phyloP scores from a whole-genome alignment of 2,329 filamentous ascomycete species.

The Colletotrichum paranaense region DNA sequence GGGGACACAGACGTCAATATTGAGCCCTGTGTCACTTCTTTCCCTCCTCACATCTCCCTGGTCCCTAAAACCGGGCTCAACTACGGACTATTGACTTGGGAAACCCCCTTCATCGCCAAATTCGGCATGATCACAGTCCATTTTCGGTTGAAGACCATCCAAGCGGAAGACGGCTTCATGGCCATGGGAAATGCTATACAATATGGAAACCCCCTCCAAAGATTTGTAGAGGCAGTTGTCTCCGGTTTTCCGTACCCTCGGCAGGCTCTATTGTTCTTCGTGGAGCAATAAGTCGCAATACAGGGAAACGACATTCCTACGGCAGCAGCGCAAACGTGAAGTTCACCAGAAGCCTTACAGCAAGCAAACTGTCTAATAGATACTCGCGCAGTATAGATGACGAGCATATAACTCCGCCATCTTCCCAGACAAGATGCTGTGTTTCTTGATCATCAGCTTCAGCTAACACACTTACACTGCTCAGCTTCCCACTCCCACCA shows the following conservation, averaged over 20 bases:
- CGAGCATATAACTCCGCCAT: conserved; percentile 8
- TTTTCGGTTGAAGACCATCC: background rate
- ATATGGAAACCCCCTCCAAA: conserved; percentile 8
- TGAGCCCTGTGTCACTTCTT: background rate
- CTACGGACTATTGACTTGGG: conserved; percentile 26
- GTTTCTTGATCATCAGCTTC: background rate
- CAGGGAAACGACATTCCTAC: conserved; percentile 29
- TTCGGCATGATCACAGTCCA: background rate
- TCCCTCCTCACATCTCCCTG: conserved; percentile 21
- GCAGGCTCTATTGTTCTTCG: background rate
- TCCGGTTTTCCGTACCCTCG: background rate
- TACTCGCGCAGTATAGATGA: too few relatives aligned
- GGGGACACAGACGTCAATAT: conserved; percentile 13
- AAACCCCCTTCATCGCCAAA: background rate
- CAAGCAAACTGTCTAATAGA: too few relatives aligned
- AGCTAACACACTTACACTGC: background rate
- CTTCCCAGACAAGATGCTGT: background rate
- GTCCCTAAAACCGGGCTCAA: conserved; percentile 14
- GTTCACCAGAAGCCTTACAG: background rate
- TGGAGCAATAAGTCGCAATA: conserved; percentile 29
- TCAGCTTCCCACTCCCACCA: background rate
- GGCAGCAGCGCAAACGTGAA: background rate
- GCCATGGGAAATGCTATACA: background rate
- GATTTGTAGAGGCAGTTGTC: background rate
- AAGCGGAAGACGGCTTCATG: background rate